A percentile compares a stretch with the other conserved stretches of the same genome.
Conservation (phyloP, 208 protist genomes). For the Leishmania guyanensis region DNA sequence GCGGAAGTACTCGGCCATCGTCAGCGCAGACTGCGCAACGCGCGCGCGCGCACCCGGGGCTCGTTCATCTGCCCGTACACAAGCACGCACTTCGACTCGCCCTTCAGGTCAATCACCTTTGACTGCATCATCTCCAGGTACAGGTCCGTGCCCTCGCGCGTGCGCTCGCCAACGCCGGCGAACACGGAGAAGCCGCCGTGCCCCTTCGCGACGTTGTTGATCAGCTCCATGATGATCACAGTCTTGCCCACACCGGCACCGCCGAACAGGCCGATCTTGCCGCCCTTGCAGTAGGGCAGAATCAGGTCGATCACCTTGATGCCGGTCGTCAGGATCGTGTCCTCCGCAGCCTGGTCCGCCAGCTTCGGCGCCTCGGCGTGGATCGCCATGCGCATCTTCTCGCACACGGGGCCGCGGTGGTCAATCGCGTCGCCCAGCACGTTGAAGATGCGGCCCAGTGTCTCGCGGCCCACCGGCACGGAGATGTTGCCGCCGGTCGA, state of each 20-base stretch:
- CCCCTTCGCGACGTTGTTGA: slow-evolving; percentile 99
- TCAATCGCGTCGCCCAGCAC: slow-evolving; percentile 99
- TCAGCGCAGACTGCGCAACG: slow-evolving; percentile 97
- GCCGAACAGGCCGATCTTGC: slow-evolving; percentile 99
- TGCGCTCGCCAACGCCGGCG: slow-evolving; percentile 98
- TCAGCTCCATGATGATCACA: slow-evolving; percentile 99
- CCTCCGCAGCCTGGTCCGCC: slow-evolving; percentile 92
- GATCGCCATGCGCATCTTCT: slow-evolving; percentile 92
- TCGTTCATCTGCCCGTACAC: slow-evolving; percentile 99
- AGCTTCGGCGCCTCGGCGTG: slow-evolving; percentile 95
- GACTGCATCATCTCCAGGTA: slow-evolving; percentile 99
- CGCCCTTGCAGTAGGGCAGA: slow-evolving; percentile 98
- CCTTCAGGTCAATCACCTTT: slow-evolving; percentile 93
- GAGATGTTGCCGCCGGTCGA: slow-evolving; percentile 96
- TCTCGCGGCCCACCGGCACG: slow-evolving; percentile 96
- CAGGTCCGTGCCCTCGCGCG: slow-evolving; percentile 98
- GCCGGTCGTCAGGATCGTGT: slow-evolving; percentile 97
- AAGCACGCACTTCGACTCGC: slow-evolving; percentile 97
- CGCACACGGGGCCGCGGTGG: slow-evolving; percentile 95
- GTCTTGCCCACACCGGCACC: slow-evolving; percentile 99
- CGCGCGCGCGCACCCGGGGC: slow-evolving; percentile 97
- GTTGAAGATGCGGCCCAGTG: slow-evolving; percentile 98
- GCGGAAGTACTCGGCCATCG: slow-evolving; percentile 99
- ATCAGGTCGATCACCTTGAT: slow-evolving; percentile 99
- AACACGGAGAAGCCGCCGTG: slow-evolving; percentile 99